Evolutionary conservation across 768 basidiomycete species (phyloP).

Genomic region (Tricholoma terreum): DNA sequence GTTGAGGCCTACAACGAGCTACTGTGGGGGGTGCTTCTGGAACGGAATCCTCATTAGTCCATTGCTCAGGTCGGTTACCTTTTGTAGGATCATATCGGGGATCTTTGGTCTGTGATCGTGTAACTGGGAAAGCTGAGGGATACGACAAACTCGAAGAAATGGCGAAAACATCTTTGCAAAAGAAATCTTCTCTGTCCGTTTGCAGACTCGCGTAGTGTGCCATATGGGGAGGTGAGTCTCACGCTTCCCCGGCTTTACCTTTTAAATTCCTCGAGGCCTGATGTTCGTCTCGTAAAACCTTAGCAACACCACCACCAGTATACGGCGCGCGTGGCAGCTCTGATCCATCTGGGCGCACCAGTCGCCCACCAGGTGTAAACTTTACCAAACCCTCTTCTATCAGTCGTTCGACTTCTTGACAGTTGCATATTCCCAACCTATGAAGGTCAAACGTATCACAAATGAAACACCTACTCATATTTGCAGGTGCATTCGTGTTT

Average conservation of each 20-base stretch:
- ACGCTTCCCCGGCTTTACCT: slow-evolving; percentile 2
- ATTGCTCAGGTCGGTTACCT: neutral
- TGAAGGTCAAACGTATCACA: neutral
- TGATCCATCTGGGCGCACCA: neutral
- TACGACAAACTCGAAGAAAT: neutral
- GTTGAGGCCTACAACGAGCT: too few species aligned
- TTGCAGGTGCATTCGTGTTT: too few species aligned
- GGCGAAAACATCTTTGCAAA: neutral
- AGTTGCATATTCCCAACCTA: neutral
- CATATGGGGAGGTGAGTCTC: slow-evolving; percentile 9
- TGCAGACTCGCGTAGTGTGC: neutral
- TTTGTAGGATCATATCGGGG: neutral
- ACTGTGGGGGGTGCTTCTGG: neutral
- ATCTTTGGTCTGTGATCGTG: neutral
- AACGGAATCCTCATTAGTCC: neutral
- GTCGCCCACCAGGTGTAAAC: neutral
- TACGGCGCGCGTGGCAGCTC: neutral
- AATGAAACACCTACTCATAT: slow-evolving; percentile 7
- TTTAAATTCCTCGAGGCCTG: neutral
- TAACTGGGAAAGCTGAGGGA: neutral
- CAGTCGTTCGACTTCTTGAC: neutral
- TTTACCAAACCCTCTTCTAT: neutral
- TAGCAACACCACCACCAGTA: neutral
- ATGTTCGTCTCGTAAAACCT: neutral
- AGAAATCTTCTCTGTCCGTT: neutral